Base-by-base conservation (phyloP, 192 early-diverging fungal species). In the Thamnidium elegans region DNA sequence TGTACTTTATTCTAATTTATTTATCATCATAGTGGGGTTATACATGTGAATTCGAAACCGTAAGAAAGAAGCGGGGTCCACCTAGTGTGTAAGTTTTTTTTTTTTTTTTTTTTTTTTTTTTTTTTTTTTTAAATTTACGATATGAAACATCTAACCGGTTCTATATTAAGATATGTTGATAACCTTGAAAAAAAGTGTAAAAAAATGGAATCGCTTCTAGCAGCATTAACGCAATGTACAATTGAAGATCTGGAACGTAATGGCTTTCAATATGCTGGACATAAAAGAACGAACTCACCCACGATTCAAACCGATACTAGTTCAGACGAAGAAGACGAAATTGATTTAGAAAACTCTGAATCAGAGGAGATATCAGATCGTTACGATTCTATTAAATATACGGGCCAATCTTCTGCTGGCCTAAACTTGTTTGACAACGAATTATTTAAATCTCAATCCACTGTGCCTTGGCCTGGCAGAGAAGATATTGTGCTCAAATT, bases 311-410 rank as follows among this genome's bases (percentile, higher is more conserved):
- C 17, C 31, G 55, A 36, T 34, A 36, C 55, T 20, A 34, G 55
- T 9, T 39, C 36, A 39, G 9, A 39, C 9, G 36, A 39, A 9
- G 36, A 39, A 9, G 58, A 59, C 7, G 58, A 59, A 21, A 36
- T 44, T 15, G 58, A 59, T 26, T 26, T 26, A 15, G 58, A 44
- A 4, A 19, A 59, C 58, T 20, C 32, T 15, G 36, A 52, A 3
- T 6, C 19, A 59, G 58, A 59, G 7, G 56, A 61, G 4, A 26
- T 26, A 26, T 26, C 26, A 26, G 21, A 45, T n/a, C 56, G 68
- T 36, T 73, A 68, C 30, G 71, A 73, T 42, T 53, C 67, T 2
- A 56, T 74, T n/a, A 59, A 63, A 43, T 74, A 74, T 46, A 58
- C 68, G 0, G 68, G 68, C 0, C 45, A 63, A 44, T 59, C 58